These are phyloP conservation scores for Mortierella sp. DNA, from an alignment of 371 early-diverging fungal species.

Conservation along the genomic window DNA sequence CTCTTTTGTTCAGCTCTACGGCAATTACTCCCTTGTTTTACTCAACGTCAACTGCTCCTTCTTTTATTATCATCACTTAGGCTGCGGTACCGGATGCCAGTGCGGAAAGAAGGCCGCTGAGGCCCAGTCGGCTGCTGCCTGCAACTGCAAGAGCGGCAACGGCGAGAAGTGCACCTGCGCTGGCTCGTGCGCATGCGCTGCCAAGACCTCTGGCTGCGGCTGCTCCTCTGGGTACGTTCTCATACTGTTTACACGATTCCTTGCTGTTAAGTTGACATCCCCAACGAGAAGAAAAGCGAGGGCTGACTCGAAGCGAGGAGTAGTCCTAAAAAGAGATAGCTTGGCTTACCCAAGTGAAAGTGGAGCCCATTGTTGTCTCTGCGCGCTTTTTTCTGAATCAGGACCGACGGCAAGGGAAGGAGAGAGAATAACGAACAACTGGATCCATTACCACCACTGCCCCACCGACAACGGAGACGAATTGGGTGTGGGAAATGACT, in stretches of 20 bases:
- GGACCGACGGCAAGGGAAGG: background rate
- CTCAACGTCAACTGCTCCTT: too few relatives aligned
- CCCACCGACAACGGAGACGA: too few relatives aligned
- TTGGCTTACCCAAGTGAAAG: background rate
- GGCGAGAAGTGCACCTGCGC: constrained; percentile 43
- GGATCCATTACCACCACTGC: background rate
- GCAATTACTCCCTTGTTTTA: background rate
- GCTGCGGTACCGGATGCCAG: constrained; percentile 55
- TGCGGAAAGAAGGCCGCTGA: constrained; percentile 48
- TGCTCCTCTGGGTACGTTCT: constrained; percentile 48
- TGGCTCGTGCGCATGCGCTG: constrained; percentile 43
- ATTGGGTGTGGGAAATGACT: too few relatives aligned
- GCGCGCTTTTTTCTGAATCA: background rate
- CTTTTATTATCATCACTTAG: constrained; percentile 11
- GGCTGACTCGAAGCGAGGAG: background rate
- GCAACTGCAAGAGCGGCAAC: constrained; percentile 51
- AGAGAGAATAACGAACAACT: background rate
- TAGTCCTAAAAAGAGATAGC: background rate
- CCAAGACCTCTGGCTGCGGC: constrained; percentile 38
- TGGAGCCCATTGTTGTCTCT: background rate
- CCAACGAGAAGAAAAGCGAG: background rate
- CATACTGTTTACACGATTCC: background rate
- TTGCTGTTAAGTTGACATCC: background rate
- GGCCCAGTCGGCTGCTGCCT: constrained; percentile 26
- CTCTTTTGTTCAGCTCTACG: background rate